Evolutionary conservation across 768 basidiomycete species (phyloP).

Genomic region (Lactarius indigo): DNA sequence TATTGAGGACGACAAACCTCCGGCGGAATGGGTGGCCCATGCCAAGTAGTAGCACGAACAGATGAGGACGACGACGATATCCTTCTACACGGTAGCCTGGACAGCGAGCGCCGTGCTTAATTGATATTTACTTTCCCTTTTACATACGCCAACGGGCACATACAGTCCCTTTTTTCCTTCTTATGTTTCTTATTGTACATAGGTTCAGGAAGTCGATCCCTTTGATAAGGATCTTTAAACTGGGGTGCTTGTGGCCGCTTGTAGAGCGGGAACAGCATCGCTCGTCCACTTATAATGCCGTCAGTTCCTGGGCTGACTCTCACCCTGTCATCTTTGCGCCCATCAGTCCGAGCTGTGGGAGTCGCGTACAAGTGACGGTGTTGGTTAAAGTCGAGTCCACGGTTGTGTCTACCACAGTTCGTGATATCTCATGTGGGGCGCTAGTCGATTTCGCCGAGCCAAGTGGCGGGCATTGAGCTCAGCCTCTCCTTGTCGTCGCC

Average conservation of each 20-base stretch:
- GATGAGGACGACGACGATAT: not conserved
- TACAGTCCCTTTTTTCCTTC: not conserved
- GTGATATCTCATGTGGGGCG: too few species aligned
- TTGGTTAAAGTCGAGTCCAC: not conserved
- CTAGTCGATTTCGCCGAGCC: too few species aligned
- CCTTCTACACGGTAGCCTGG: not conserved
- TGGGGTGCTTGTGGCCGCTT: too few species aligned
- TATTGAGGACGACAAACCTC: not conserved
- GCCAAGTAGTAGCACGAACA: not conserved
- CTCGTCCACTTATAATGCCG: too few species aligned
- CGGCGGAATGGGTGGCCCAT: conserved; percentile 4
- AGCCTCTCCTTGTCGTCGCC: too few species aligned
- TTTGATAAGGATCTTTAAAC: not conserved
- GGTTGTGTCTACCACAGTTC: too few species aligned
- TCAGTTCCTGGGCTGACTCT: too few species aligned
- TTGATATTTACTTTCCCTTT: not conserved
- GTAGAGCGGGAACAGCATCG: too few species aligned
- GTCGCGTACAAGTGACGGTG: too few species aligned
- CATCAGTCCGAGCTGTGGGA: too few species aligned
- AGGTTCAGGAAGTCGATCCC: not conserved
- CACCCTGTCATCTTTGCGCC: too few species aligned
- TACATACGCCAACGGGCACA: not conserved
- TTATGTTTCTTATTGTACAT: not conserved
- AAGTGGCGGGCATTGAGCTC: too few species aligned
- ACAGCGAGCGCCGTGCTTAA: not conserved